Percentiles rank a stretch among this genome's conserved stretches.
phyloP scores from a whole-genome alignment of 352 stramenopile genomes.

The Pythium myriotylum region DNA sequence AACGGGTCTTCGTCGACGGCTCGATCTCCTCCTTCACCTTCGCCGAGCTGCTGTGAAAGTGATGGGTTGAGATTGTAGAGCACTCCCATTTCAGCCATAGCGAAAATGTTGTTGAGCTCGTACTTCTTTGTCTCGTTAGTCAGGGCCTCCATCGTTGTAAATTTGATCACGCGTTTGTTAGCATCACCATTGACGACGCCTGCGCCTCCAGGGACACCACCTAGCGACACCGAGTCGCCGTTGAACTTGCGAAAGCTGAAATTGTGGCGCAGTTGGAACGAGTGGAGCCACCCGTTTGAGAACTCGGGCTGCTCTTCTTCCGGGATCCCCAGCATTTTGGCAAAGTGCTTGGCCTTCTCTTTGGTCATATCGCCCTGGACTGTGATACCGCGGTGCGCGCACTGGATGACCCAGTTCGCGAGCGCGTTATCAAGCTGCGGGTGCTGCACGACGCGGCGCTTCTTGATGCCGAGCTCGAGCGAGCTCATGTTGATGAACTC shows the following conservation, averaged over 20 bases:
- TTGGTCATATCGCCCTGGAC: constrained; percentile 86
- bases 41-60: constrained; percentile 22
- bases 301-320: constrained; percentile 81
- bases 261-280: constrained; percentile 83
- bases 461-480: constrained; percentile 82
- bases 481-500: constrained; percentile 87
- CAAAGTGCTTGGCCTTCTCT: constrained; percentile 86
- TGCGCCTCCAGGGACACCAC: constrained; percentile 35
- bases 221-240: constrained; percentile 31
- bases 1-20: constrained; percentile 37
- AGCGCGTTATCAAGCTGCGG: constrained; percentile 77
- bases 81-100: constrained; percentile 74
- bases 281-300: constrained; percentile 88
- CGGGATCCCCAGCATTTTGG: constrained; percentile 78
- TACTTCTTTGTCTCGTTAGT: constrained; percentile 75
- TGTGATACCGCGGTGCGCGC: constrained; percentile 71
- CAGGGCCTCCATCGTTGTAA: constrained; percentile 63
- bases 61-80: constrained; percentile 72
- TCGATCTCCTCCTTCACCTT: constrained; percentile 7
- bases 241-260: constrained; percentile 88
- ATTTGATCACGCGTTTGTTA: constrained; percentile 66
- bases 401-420: constrained; percentile 89
- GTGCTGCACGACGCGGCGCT: constrained; percentile 80
- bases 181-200: constrained; percentile 36
- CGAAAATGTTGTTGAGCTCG: constrained; percentile 70